Evolutionary conservation across 225 moss, liverwort and hornwort genomes (phyloP).

Genomic region (Neckera pumila): DNA sequence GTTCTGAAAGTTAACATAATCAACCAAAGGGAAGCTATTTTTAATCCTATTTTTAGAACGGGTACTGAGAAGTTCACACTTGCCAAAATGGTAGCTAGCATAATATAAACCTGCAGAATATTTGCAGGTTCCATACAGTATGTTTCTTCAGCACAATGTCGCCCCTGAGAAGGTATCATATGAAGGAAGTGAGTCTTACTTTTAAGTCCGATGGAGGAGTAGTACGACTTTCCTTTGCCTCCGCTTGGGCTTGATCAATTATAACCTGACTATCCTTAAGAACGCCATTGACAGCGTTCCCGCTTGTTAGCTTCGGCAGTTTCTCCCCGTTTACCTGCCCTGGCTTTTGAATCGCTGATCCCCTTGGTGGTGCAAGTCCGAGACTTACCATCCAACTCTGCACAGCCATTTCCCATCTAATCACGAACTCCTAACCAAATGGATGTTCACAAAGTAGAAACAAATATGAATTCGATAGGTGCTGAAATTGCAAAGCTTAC

Average conservation of each 20-base stretch:
- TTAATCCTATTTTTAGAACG: neutral
- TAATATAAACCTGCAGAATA: neutral
- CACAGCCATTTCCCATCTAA: neutral
- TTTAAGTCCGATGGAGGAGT: slow-evolving; percentile 15
- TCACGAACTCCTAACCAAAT: neutral
- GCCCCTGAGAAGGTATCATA: neutral
- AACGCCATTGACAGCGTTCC: slow-evolving; percentile 5
- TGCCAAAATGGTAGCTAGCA: neutral
- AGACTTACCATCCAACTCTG: slow-evolving; percentile 86
- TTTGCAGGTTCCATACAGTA: neutral
- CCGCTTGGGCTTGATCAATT: neutral
- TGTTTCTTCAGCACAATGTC: neutral
- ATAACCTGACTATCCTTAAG: neutral
- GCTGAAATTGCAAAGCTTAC: slow-evolving; percentile 1
- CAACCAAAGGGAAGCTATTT: too few species aligned
- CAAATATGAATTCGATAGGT: neutral
- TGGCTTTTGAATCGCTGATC: neutral
- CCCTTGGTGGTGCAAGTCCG: slow-evolving; percentile 52
- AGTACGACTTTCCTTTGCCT: slow-evolving; percentile 36
- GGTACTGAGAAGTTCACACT: neutral
- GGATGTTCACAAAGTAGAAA: neutral
- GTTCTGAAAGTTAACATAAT: neutral
- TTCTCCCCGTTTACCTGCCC: slow-evolving; percentile 7
- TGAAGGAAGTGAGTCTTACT: neutral
- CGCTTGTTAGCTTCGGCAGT: neutral